Evolutionary conservation across 1,139 yeast species (phyloP), one percentile per base, ranked within the genome.

Genomic region (Geotrichum cucujoidarum): DNA sequence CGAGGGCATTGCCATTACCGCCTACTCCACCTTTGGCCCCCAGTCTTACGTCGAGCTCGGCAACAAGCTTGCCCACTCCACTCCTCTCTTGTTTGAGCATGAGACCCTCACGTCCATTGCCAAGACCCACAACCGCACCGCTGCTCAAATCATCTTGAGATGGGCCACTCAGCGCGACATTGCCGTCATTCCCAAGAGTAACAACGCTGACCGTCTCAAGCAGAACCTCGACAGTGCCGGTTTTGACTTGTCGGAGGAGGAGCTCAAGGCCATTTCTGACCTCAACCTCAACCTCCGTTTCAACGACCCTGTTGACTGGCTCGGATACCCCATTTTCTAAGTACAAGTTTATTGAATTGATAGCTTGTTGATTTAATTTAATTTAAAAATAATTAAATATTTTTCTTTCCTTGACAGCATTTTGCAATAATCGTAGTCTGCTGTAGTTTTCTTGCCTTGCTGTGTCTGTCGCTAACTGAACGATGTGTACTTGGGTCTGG

Each of bases 261-360:
- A 78, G 53, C 58, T 79, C 47, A 67, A 60, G 49, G 46, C 46
- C 67, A 73, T 61, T 63, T 67, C 64, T 29, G 66, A 66, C 41
- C 75, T 88, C 64, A 85, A 89, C 67, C 74, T 72, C 55, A 75
- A 76, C 59, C 73, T 87, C 58, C 79, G 96, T 70, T 87, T 88
- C 73, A 88, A 88, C 67, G 87, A 88, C 64, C 95, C 96, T 53
- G 81, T 81, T 77, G 78, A 72, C 59, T 85, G 94, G 94, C 76
- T 75, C 56, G 56, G 62, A 41, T 36, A 10, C 30, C 27, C 40
- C 16, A 36, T 24, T 17, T 36, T 21, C 30, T 36, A n/a, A 31
- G 17, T 5, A 27, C 10, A 5, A 27, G 2, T 11, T 3, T 3
- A 27, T 3, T 11, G 6, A 27, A 27, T 11, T 11, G 13, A 6